These are phyloP conservation scores for Combretum micranthum DNA, from an alignment of 345 rosid species.

Conservation along the genomic window DNA sequence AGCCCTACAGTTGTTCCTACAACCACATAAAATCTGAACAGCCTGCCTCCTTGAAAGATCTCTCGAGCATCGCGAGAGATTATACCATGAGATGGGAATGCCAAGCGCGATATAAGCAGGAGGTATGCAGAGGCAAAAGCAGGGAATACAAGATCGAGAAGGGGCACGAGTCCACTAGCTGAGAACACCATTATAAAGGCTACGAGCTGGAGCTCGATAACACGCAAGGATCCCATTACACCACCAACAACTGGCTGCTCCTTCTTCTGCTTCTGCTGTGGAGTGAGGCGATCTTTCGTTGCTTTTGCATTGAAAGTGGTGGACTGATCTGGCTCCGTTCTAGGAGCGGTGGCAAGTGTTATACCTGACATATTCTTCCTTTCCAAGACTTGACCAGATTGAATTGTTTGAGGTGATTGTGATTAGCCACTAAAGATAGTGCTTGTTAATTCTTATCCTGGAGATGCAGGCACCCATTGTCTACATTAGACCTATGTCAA, in stretches of 20 bases:
- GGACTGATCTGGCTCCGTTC: conserved; percentile 23
- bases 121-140: conserved; percentile 45
- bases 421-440: too few species aligned
- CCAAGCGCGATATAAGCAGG: conserved; percentile 28
- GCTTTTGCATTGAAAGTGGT: conserved; percentile 11
- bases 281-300: conserved; percentile 13
- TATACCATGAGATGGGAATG: conserved; percentile 51
- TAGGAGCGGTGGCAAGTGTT: too few species aligned
- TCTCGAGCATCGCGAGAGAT: conserved; percentile 30
- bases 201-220: conserved; percentile 79
- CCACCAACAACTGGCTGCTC: conserved; percentile 33
- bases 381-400: too few species aligned
- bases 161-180: conserved; percentile 80
- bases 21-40: conserved; percentile 56
- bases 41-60: conserved; percentile 47
- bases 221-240: conserved; percentile 69
- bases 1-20: conserved; percentile 69
- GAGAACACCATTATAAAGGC: conserved; percentile 89
- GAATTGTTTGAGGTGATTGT: too few species aligned
- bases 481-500: too few species aligned
- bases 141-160: conserved; percentile 75
- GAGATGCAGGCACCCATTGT: too few species aligned
- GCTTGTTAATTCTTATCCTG: too few species aligned
- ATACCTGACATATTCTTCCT: too few species aligned
- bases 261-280: conserved; percentile 20